These are phyloP conservation scores for Ustilago nuda DNA, from an alignment of 1,284 basidiomycete genomes.

Conservation along the genomic window DNA sequence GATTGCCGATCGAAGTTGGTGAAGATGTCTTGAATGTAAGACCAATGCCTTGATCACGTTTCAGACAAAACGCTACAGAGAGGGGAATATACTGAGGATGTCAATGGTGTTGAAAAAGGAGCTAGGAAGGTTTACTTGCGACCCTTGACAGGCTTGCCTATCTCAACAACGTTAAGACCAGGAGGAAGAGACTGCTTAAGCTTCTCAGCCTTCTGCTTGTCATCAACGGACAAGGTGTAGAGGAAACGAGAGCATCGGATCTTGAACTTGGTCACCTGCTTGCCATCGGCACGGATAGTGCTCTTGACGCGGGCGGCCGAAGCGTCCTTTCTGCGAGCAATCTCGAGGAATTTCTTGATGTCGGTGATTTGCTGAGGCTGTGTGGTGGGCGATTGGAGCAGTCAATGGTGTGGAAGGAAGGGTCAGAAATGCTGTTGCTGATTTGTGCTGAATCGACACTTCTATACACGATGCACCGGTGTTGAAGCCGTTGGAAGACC, in stretches of 20 bases:
- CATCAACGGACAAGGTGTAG: slow-evolving; percentile 94
- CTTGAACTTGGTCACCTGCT: slow-evolving; percentile 92
- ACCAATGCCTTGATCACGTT: slow-evolving; percentile 11
- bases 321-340: slow-evolving; percentile 82
- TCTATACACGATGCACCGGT: neutral
- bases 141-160: slow-evolving; percentile 55
- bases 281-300: slow-evolving; percentile 80
- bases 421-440: slow-evolving; percentile 27
- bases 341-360: slow-evolving; percentile 99
- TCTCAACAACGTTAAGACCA: slow-evolving; percentile 71
- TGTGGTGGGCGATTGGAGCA: neutral
- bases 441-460: neutral
- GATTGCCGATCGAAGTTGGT: neutral
- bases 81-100: neutral
- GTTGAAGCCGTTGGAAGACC: neutral
- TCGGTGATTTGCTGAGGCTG: slow-evolving; percentile 98
- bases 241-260: slow-evolving; percentile 96
- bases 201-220: slow-evolving; percentile 98
- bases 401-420: neutral
- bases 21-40: slow-evolving; percentile 12
- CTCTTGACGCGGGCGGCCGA: slow-evolving; percentile 96
- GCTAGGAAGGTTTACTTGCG: slow-evolving; percentile 44
- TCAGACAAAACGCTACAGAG: neutral
- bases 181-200: slow-evolving; percentile 95
- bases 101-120: slow-evolving; percentile 9